A percentile compares a stretch with the other conserved stretches of the same genome.
These are phyloP conservation scores for Salvia rosmarinus DNA, from an alignment of 257 asterid species.

Conservation along the genomic window DNA sequence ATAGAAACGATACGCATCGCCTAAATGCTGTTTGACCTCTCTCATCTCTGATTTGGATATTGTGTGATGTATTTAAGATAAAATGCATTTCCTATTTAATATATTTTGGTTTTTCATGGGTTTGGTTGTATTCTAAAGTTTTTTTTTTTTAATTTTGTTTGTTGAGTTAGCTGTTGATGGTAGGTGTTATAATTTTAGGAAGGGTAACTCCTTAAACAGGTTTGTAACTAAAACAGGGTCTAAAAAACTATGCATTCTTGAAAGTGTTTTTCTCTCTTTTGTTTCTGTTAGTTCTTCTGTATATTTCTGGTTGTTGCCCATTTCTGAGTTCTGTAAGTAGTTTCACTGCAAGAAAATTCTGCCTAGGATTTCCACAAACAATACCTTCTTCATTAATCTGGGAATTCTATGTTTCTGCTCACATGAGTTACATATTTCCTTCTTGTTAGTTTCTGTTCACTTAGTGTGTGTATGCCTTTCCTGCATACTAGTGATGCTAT, in stretches of 20 bases:
- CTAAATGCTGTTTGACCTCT: constrained; percentile 34
- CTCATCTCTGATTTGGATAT: constrained; percentile 49
- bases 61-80: constrained; percentile 76
- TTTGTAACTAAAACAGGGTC: constrained; percentile 82
- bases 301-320: constrained; percentile 20
- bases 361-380: constrained; percentile 38
- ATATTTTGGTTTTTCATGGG: constrained; percentile 54
- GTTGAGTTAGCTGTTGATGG: constrained; percentile 56
- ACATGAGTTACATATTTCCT: too few relatives aligned
- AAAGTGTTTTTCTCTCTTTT: constrained; percentile 16
- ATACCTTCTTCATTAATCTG: constrained; percentile 28
- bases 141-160: constrained; percentile 34
- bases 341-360: background rate
- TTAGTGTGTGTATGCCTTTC: background rate
- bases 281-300: constrained; percentile 11
- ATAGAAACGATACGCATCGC: constrained; percentile 64
- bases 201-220: constrained; percentile 59
- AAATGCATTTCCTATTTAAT: constrained; percentile 50
- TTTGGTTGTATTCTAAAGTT: constrained; percentile 60
- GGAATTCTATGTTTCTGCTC: constrained; percentile 42
- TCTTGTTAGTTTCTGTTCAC: too few relatives aligned
- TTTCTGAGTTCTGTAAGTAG: constrained; percentile 28
- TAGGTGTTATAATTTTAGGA: constrained; percentile 64
- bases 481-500: background rate
- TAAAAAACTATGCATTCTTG: constrained; percentile 54